Evolutionary conservation across 1,284 basidiomycete genomes (phyloP).

Genomic region (Moesziomyces sp.): DNA sequence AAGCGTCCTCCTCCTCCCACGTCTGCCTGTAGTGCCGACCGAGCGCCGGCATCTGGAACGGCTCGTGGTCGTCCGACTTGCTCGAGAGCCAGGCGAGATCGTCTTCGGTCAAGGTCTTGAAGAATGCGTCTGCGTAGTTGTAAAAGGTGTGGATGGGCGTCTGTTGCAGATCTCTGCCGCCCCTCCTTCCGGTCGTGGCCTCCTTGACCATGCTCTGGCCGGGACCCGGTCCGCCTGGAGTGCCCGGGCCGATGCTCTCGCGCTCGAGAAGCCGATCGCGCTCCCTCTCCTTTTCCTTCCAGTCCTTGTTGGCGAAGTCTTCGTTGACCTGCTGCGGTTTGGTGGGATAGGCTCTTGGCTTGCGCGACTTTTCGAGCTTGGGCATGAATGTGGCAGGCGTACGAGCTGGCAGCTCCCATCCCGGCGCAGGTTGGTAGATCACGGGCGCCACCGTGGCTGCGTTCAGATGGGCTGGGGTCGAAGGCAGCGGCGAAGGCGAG

Average conservation of each 20-base stretch:
- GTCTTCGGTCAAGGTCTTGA: conserved; percentile 67
- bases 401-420: conserved; percentile 55
- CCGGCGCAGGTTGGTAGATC: conserved; percentile 43
- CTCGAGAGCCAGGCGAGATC: conserved; percentile 66
- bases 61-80: conserved; percentile 80
- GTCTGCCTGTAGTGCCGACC: conserved; percentile 86
- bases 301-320: conserved; percentile 62
- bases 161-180: conserved; percentile 58
- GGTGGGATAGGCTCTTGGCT: conserved; percentile 54
- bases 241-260: conserved; percentile 48
- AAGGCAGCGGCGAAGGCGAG: conserved; percentile 42
- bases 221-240: conserved; percentile 38
- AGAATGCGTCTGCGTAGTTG: conserved; percentile 63
- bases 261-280: conserved; percentile 52
- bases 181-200: conserved; percentile 45
- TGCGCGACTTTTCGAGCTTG: conserved; percentile 33
- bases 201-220: conserved; percentile 53
- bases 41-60: conserved; percentile 84
- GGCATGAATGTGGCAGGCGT: conserved; percentile 58
- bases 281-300: conserved; percentile 61
- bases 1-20: conserved; percentile 89
- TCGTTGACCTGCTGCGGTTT: conserved; percentile 62
- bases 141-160: conserved; percentile 63
- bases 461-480: conserved; percentile 25
- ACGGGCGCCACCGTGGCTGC: conserved; percentile 7